Evolutionary conservation across 2,329 filamentous ascomycete genomes (phyloP), one percentile per base, ranked within the genome.

Genomic region (Fusarium neocosmosporiellum): DNA sequence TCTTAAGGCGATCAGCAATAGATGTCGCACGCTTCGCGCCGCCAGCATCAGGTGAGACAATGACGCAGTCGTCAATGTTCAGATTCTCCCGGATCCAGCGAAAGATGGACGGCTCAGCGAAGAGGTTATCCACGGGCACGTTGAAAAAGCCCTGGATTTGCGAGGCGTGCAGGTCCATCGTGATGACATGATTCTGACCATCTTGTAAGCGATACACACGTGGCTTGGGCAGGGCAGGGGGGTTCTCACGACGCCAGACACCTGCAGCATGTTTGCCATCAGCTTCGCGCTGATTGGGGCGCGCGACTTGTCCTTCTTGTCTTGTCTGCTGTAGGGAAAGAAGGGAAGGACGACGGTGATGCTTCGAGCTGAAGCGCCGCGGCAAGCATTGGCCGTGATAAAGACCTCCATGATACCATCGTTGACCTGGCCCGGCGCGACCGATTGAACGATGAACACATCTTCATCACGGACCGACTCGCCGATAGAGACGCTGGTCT

Each of bases 131-230:
- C 16, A 89, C 88, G 13, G 88, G 89, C 6, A 90, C 88, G 72
- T 97, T 96, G 88, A 98, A 98, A 86, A 98, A 98, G 37, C 95
- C 95, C 83, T 96, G 93, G 73, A 96, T 96, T 86, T 97, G 95
- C 66, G 91, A 94, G 68, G 94, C 95, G 81, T 98, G 95, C 69
- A 98, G 88, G 80, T 98, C 95, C 94, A 98, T 97, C n/a, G 95
- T 98, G 22, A 97, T 97, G 77, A 97, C 81, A 73, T 84, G 82
- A 54, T 82, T 81, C 78, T 80, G 48, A 20, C 31, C 16, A 48
- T 50, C 16, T 31, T 31, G 39, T 46, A 29, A 37, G 58, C 41
- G 11, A 58, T 33, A 31, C 24, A 57, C 24, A 57, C 22, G 33
- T 14, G 41, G 37, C 13, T 10, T 11, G 13, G 22, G n/a, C 5